Conservation (phyloP, 345 rosid genomes). For the Toxicodendron radicans region DNA sequence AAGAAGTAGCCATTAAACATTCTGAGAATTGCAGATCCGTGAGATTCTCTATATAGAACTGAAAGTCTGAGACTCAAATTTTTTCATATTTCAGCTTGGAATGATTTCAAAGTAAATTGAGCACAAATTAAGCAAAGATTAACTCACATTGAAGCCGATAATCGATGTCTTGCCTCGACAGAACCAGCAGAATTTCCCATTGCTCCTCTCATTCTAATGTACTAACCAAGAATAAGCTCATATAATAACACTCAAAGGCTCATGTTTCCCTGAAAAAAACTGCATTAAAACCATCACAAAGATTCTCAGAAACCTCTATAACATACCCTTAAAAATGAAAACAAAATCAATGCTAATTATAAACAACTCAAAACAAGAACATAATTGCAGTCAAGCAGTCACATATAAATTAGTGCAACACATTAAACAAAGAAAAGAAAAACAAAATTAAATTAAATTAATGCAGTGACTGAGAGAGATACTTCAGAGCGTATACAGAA, state of each 20-base stretch:
- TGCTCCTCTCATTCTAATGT: constrained; percentile 32
- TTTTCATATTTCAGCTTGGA: background rate
- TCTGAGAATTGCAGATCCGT: background rate
- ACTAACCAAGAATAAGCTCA: background rate
- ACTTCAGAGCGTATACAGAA: constrained; percentile 12
- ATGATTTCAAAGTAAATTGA: background rate
- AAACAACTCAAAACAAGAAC: background rate
- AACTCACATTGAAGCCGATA: constrained; percentile 48
- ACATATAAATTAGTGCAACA: background rate
- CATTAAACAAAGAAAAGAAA: background rate
- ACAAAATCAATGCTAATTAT: no score
- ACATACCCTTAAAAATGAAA: no score
- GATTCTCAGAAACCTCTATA: no score
- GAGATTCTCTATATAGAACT: background rate
- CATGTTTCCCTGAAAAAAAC: no score
- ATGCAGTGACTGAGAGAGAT: background rate
- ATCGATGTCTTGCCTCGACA: constrained; percentile 43
- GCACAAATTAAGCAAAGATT: background rate
- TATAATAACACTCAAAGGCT: background rate
- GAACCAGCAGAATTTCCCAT: constrained; percentile 34
- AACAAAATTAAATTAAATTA: background rate
- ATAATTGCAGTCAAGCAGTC: background rate
- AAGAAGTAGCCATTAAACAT: background rate
- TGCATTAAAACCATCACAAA: no score
- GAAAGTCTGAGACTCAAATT: background rate